A percentile compares a stretch with the other conserved stretches of the same genome.
phyloP scores from a whole-genome alignment of 257 asterid species.

The Voacanga thouarsii region DNA sequence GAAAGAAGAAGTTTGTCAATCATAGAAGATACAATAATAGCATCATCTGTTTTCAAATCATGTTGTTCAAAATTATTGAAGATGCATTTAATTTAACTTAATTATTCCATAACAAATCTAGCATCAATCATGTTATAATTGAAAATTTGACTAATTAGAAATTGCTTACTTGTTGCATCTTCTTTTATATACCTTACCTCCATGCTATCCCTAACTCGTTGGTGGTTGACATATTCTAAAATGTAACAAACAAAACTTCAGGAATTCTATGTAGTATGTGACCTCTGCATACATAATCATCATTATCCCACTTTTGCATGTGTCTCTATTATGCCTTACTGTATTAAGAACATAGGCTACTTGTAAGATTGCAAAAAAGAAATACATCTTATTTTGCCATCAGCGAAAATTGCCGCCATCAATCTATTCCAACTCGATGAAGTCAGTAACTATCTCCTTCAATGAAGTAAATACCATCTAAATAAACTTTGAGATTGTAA shows the following conservation, averaged over 20 bases:
- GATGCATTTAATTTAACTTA: not conserved
- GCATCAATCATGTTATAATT: not conserved
- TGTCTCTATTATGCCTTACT: not conserved
- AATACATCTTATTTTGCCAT: not conserved
- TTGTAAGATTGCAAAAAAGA: not conserved
- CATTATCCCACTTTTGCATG: not conserved
- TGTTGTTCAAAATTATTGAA: not conserved
- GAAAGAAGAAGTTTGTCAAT: not conserved
- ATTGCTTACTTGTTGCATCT: not conserved
- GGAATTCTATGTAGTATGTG: not conserved
- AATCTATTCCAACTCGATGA: constrained; percentile 1
- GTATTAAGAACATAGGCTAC: not conserved
- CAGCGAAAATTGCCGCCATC: not conserved
- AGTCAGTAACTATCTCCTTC: not conserved
- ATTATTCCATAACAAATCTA: not conserved
- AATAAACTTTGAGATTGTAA: too few relatives aligned
- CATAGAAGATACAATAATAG: not conserved
- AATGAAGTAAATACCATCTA: not conserved
- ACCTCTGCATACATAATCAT: not conserved
- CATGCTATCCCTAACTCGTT: not conserved
- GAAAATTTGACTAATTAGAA: not conserved
- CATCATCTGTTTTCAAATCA: not conserved
- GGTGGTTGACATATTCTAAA: not conserved
- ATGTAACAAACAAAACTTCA: not conserved
- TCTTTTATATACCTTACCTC: not conserved